A percentile compares a stretch with the other conserved stretches of the same genome.
These are phyloP conservation scores for Rostrohypoxylon terebratum DNA, from an alignment of 495 filamentous ascomycete genomes.

Conservation along the genomic window DNA sequence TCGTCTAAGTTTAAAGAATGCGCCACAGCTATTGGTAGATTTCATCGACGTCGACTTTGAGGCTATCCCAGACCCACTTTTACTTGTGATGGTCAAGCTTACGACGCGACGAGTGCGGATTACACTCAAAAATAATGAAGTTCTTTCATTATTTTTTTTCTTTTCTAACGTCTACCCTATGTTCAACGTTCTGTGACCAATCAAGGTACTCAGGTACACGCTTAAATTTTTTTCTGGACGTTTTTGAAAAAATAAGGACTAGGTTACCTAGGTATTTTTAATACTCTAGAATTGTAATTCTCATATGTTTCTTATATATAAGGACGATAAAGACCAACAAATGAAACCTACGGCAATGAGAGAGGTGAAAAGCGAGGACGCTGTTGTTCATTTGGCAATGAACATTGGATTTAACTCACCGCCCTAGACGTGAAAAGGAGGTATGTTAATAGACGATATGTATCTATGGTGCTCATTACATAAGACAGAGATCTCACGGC, in stretches of 20 bases:
- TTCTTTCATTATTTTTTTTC: neutral
- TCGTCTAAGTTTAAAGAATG: neutral
- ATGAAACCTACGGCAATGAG: neutral
- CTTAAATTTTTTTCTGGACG: neutral
- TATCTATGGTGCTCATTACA: neutral
- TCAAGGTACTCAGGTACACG: neutral
- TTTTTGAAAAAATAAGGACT: no score
- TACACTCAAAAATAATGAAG: neutral
- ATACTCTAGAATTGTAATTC: neutral
- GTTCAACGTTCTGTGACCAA: neutral
- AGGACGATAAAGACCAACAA: neutral
- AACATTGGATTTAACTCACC: constrained; percentile 3
- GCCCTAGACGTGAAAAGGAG: neutral
- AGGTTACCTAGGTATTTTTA: no score
- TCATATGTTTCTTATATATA: neutral
- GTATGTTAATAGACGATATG: neutral
- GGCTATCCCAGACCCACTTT: neutral
- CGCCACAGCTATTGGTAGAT: neutral
- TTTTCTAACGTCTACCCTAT: neutral
- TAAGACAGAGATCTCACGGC: neutral
- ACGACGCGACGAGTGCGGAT: neutral
- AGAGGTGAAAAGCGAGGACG: neutral
- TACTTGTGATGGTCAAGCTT: neutral
- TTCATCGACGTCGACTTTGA: neutral
- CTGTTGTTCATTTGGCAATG: neutral